Evolutionary conservation across 129 eudicot genomes (phyloP), one percentile per base, ranked within the genome.

Genomic region (Artemisia tridentata): DNA sequence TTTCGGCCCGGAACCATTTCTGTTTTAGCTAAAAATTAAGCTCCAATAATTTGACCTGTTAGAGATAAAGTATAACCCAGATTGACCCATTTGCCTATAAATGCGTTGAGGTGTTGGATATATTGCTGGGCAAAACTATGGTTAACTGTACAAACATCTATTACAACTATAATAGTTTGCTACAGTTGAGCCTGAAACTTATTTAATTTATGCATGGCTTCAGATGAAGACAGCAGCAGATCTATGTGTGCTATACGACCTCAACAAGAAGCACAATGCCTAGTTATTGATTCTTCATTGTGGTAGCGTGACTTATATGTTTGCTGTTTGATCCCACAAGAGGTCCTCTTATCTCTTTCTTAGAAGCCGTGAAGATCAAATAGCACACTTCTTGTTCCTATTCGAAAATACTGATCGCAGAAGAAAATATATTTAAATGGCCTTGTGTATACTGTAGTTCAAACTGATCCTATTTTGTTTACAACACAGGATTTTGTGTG

Each of bases 141-240:
- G 48, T 27, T 13, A n/a, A 31, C 7, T 69, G 7, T 18, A 18
- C 15, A 1, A 12, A 43, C 46, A 1, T 38, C n/a, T 18, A 21
- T 49, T 34, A 6, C 29, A 43, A 61, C 48, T 10, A 19, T 49
- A n/a, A 63, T 56, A 19, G 70, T 17, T 46, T 57, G 13, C 19
- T 71, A 31, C 38, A 34, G n/a, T 7, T 50, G 45, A 25, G 59
- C 23, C 64, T 78, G 61, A 70, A 38, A 69, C 14, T 69, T 63
- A 23, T 71, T 52, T 16, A 65, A 19, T 15, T 76, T 50, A 77
- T 55, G 71, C 43, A 60, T 67, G 65, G 23, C 84, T 17, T 46
- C 89, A 92, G 98, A 78, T 92, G 86, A 92, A 92, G 83, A 92
- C 98, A 19, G 98, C 98, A 10, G 98, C 98, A 59, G 98, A 92